Evolutionary conservation across 139 green algal species (phyloP), one percentile per base, ranked within the genome.

Genomic region (Chlamydomonas sp.): DNA sequence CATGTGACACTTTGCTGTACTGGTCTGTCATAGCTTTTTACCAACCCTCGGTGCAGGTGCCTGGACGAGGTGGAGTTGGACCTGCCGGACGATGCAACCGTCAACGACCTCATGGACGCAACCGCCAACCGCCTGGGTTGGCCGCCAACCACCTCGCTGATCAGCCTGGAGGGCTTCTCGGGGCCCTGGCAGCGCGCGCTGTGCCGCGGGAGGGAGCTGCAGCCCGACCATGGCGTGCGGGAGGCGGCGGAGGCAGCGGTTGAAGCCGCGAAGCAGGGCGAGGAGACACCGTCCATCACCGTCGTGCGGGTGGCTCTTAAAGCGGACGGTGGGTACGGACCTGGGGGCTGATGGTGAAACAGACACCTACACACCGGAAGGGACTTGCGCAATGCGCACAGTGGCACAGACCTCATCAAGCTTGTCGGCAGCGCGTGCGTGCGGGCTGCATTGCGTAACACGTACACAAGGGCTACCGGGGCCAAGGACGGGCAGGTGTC

Each of bases 81-180:
- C 1, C 61, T 87, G 61, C 61, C 83, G 0, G 80, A 69, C 3
- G 63, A 15, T 14, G 15, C 81, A 59, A 93, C 78, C 18, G 84
- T 84, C 14, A 17, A 12, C 1, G 90, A 90, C 10, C 58, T 93
- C 16, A 74, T 91, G 76, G 18, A 72, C 57, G 78, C 80, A 8
- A n/a, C 83, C 7, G 90, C 91, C 8, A 77, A 73, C 31, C 79
- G 77, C 0, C 64, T 93, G 16, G 79, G 82, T 16, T 95, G 91
- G 92, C 83, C 64, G 20, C 87, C 92, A 3, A 90, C 85, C 8
- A 57, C 83, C 20, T 69, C 84, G 10, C 89, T 97, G 64, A n/a
- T 89, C 49, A 87, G 92, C n/a, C 90, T 97, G 67, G 93, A 95
- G 64, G 90, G 91, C n/a, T 97, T 96, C 83, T 64, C 79, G 0